A percentile compares a stretch with the other conserved stretches of the same genome.
Conservation (phyloP, 1,284 basidiomycete genomes). For the Singerocomus inundabilis region DNA sequence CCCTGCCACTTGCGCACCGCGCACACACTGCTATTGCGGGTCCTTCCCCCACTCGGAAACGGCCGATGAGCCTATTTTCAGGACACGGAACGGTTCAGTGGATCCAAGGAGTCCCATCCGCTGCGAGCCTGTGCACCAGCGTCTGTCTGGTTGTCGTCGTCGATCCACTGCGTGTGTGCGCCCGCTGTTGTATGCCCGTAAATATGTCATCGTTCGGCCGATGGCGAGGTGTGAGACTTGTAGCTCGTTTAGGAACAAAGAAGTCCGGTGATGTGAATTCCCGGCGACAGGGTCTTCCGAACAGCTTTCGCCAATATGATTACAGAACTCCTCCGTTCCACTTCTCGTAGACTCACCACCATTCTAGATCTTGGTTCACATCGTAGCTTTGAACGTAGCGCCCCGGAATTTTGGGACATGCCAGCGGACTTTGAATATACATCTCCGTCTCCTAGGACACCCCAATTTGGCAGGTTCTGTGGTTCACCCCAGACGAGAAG, state of each 20-base stretch:
- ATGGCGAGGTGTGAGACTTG: neutral
- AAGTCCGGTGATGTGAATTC: neutral
- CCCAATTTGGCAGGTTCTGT: too few species aligned
- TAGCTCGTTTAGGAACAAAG: too few species aligned
- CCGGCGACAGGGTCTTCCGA: neutral
- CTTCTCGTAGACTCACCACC: neutral
- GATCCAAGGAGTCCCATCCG: neutral
- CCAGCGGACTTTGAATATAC: too few species aligned
- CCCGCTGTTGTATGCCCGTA: constrained; percentile 9
- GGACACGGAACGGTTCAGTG: too few species aligned
- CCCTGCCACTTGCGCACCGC: too few species aligned
- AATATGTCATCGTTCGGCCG: neutral
- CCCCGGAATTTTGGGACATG: too few species aligned
- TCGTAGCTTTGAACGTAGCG: too few species aligned
- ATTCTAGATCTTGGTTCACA: too few species aligned
- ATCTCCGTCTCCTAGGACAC: too few species aligned
- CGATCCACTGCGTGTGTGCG: neutral
- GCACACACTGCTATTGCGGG: neutral
- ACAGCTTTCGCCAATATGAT: neutral
- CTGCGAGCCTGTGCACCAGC: neutral
- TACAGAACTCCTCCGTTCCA: neutral
- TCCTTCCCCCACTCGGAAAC: too few species aligned
- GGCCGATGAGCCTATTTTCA: neutral
- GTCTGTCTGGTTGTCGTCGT: neutral
- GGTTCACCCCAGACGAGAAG: too few species aligned